Conservation (phyloP, 202 grass and related monocot species). For the Zoysia matrella region DNA sequence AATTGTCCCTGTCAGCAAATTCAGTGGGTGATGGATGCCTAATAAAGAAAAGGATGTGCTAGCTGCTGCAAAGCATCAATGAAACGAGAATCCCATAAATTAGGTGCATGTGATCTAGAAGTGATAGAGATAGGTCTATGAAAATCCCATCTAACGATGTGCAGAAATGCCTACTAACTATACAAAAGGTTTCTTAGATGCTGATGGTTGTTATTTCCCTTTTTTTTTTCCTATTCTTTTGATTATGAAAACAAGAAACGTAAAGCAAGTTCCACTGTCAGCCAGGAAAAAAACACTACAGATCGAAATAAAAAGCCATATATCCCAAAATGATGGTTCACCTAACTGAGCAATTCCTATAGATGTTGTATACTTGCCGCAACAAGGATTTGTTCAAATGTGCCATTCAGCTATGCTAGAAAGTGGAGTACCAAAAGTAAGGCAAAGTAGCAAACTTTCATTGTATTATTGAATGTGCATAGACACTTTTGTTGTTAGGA, state of each 20-base stretch:
- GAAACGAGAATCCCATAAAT: conserved; percentile 37
- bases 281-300: conserved; percentile 39
- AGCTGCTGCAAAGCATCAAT: background rate
- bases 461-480: conserved; percentile 13
- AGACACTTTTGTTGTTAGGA: background rate
- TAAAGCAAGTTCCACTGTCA: conserved; percentile 19
- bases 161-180: background rate
- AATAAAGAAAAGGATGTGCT: conserved; percentile 24
- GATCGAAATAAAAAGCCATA: conserved; percentile 33
- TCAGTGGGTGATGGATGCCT: background rate
- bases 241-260: conserved; percentile 3
- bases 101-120: conserved; percentile 31
- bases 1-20: conserved; percentile 27
- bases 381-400: conserved; percentile 39
- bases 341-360: conserved; percentile 45
- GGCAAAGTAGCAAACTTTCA: background rate
- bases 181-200: conserved; percentile 4
- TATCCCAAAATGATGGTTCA: conserved; percentile 40
- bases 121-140: conserved; percentile 22
- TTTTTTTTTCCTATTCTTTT: conserved; percentile 15
- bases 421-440: conserved; percentile 32
- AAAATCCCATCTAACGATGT: background rate
- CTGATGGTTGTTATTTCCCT: conserved; percentile 5
- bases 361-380: conserved; percentile 36
- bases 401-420: conserved; percentile 20